Evolutionary conservation across 371 early-diverging fungal species (phyloP).

Genomic region (Mycotypha africana): DNA sequence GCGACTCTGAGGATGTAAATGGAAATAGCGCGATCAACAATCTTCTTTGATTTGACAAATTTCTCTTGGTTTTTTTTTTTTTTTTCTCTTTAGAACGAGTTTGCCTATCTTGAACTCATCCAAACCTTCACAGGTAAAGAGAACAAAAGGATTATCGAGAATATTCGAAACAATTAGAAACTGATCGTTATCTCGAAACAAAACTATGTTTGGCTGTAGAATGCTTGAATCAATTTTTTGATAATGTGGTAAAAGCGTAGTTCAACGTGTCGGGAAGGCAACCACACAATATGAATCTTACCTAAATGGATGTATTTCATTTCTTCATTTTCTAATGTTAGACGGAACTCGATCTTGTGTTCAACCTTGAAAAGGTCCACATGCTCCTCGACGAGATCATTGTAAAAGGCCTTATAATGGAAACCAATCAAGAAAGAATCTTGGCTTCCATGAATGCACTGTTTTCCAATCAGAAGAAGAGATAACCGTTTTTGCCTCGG

Average conservation of each 20-base stretch:
- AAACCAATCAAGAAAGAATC: slow-evolving; percentile 31
- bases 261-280: too few species aligned
- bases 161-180: too few species aligned
- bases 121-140: slow-evolving; percentile 42
- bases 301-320: too few species aligned
- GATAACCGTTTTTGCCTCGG: too few species aligned
- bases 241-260: slow-evolving; percentile 46
- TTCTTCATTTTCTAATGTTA: too few species aligned
- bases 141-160: too few species aligned
- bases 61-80: too few species aligned
- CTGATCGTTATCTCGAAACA: not conserved
- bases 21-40: too few species aligned
- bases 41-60: too few species aligned
- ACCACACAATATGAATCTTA: not conserved
- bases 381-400: slow-evolving; percentile 45
- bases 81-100: slow-evolving; percentile 33
- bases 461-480: too few species aligned
- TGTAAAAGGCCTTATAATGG: slow-evolving; percentile 34
- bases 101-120: slow-evolving; percentile 40
- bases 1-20: slow-evolving; percentile 22
- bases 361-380: slow-evolving; percentile 42
- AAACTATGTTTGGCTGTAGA: slow-evolving; percentile 13
- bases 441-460: too few species aligned
- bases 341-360: slow-evolving; percentile 49
- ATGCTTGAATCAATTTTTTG: slow-evolving; percentile 36